These are phyloP conservation scores for Acanthamoeba lenticulata DNA, from an alignment of 208 protist genomes.

Conservation along the genomic window DNA sequence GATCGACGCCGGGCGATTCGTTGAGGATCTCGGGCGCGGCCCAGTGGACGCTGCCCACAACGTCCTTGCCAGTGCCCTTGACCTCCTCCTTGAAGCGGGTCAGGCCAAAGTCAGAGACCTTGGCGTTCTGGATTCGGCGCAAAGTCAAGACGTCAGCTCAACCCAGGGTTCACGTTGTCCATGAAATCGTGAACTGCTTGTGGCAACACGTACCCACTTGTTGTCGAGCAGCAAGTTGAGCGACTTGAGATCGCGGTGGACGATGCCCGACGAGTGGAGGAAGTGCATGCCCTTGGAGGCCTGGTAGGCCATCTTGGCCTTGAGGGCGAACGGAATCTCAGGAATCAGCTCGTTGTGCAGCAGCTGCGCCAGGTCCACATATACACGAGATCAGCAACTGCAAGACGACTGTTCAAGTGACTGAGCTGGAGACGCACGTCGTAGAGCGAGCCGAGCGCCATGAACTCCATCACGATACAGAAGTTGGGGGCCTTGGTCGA, in stretches of 20 bases:
- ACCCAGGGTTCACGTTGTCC: background rate
- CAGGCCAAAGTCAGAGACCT: constrained; percentile 20
- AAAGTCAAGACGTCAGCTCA: background rate
- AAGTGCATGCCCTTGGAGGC: constrained; percentile 56
- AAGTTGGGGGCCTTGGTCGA: constrained; percentile 55
- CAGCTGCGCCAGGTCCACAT: background rate
- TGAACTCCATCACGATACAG: constrained; percentile 60
- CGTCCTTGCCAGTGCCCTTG: constrained; percentile 10
- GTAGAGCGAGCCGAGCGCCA: background rate
- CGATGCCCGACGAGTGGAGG: background rate
- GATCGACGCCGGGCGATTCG: background rate
- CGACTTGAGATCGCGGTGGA: background rate
- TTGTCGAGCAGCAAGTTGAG: background rate
- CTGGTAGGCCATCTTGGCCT: constrained; percentile 33
- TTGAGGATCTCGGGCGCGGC: constrained; percentile 19
- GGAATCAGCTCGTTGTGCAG: constrained; percentile 27
- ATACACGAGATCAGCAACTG: background rate
- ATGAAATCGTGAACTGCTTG: background rate
- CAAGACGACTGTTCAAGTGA: background rate
- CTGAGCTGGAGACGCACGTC: background rate
- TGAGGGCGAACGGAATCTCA: constrained; percentile 19
- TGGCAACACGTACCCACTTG: background rate
- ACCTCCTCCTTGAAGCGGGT: constrained; percentile 25
- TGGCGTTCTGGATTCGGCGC: background rate
- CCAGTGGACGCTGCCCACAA: background rate